Evolutionary conservation across 2,329 filamentous ascomycete genomes (phyloP).

Genomic region (Tolypocladium tropicale): DNA sequence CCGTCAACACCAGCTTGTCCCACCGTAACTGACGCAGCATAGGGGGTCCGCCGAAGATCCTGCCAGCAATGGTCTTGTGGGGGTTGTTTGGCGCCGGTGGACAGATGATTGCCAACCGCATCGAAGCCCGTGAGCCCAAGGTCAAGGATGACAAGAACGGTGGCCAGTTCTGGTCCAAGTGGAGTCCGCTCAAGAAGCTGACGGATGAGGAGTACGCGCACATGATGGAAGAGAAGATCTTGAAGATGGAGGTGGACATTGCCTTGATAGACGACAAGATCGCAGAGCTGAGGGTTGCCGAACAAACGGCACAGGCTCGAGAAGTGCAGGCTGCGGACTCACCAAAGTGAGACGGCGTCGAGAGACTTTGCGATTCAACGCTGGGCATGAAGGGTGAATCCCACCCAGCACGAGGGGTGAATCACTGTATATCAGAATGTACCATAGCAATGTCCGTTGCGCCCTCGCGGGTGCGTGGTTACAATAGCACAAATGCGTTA

Average conservation of each 20-base stretch:
- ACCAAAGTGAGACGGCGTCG: background rate
- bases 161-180: slow-evolving; percentile 49
- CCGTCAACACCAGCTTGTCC: background rate
- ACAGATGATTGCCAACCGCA: slow-evolving; percentile 25
- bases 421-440: background rate
- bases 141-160: slow-evolving; percentile 27
- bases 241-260: slow-evolving; percentile 66
- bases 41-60: slow-evolving; percentile 43
- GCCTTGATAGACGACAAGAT: slow-evolving; percentile 70
- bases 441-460: background rate
- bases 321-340: background rate
- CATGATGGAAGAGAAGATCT: slow-evolving; percentile 60
- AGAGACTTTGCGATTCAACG: background rate
- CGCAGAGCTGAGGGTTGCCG: slow-evolving; percentile 20
- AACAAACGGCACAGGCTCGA: background rate
- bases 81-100: slow-evolving; percentile 29
- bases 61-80: slow-evolving; percentile 41
- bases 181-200: slow-evolving; percentile 61
- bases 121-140: slow-evolving; percentile 13
- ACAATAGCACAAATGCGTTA: background rate
- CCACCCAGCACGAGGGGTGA: too few species aligned
- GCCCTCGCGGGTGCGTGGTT: background rate
- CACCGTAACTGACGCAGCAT: slow-evolving; percentile 7
- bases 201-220: slow-evolving; percentile 63
- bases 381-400: background rate